A percentile compares a stretch with the other conserved stretches of the same genome.
Evolutionary conservation across 2,329 filamentous ascomycete species (phyloP).

Genomic region (Fusarium albidum): DNA sequence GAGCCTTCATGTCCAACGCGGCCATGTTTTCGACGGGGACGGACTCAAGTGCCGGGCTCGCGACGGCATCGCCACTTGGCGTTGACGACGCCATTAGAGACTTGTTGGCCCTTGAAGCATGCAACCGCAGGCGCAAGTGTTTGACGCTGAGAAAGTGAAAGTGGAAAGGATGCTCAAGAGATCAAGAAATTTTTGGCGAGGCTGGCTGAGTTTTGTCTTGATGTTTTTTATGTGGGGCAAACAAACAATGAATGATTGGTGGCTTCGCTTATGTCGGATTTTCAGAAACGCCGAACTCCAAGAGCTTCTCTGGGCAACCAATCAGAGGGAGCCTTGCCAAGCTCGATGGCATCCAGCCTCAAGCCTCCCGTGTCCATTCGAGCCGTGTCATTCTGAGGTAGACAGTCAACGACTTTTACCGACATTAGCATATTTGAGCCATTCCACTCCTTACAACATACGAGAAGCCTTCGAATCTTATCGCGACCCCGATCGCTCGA

Average conservation of each 20-base stretch:
- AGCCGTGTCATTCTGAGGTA: conserved; percentile 21
- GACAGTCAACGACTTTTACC: conserved; percentile 11
- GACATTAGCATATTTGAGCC: neutral
- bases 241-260: neutral
- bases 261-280: neutral
- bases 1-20: conserved; percentile 39
- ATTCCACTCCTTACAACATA: neutral
- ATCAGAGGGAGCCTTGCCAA: conserved; percentile 20
- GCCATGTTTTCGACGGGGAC: conserved; percentile 37
- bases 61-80: conserved; percentile 35
- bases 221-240: conserved; percentile 20
- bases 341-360: conserved; percentile 20
- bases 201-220: conserved; percentile 35
- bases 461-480: neutral
- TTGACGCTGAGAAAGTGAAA: conserved; percentile 28
- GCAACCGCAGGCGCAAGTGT: conserved; percentile 35
- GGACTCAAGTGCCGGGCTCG: conserved; percentile 26
- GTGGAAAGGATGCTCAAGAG: conserved; percentile 29
- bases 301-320: conserved; percentile 20
- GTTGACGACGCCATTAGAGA: conserved; percentile 37
- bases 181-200: conserved; percentile 32
- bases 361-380: conserved; percentile 32
- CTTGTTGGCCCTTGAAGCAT: conserved; percentile 30
- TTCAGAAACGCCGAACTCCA: conserved; percentile 3
- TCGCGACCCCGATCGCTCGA: conserved; percentile 12